These are phyloP conservation scores for Tolypocladium inflatum DNA, from an alignment of 2,329 filamentous ascomycete genomes.

Conservation along the genomic window DNA sequence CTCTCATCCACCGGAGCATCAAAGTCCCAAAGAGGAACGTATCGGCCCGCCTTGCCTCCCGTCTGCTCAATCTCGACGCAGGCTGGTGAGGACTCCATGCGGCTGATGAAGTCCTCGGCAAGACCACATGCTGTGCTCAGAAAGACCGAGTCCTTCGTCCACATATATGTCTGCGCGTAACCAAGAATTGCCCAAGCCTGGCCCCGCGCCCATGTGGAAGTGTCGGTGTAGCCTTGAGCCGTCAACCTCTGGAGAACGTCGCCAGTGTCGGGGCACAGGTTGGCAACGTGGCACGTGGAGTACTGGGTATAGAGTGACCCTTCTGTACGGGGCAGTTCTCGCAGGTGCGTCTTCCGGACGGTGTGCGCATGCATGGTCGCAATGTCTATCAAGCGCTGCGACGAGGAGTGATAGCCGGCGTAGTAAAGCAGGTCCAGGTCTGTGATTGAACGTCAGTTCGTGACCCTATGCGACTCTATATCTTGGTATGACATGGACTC, in stretches of 20 bases:
- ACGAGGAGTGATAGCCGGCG: not conserved
- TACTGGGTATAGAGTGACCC: not conserved
- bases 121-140: constrained; percentile 31
- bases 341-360: not conserved
- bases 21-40: constrained; percentile 21
- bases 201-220: not conserved
- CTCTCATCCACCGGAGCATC: constrained; percentile 29
- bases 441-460: not conserved
- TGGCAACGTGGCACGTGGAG: not conserved
- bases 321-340: not conserved
- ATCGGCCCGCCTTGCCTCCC: constrained; percentile 5
- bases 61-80: constrained; percentile 10
- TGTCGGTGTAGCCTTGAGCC: not conserved
- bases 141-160: constrained; percentile 18
- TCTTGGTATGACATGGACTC: no score
- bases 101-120: constrained; percentile 36
- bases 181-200: not conserved
- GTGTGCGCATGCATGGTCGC: not conserved
- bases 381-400: not conserved
- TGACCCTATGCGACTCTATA: not conserved
- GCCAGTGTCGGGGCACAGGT: not conserved
- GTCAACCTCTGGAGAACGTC: not conserved
- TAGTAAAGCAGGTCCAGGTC: not conserved
- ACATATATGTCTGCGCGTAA: no score
- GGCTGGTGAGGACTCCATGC: constrained; percentile 19